Percentiles rank a stretch among this genome's conserved stretches.
Conservation (phyloP, 306 rosid genomes). For the Pachyrhizus erosus region DNA sequence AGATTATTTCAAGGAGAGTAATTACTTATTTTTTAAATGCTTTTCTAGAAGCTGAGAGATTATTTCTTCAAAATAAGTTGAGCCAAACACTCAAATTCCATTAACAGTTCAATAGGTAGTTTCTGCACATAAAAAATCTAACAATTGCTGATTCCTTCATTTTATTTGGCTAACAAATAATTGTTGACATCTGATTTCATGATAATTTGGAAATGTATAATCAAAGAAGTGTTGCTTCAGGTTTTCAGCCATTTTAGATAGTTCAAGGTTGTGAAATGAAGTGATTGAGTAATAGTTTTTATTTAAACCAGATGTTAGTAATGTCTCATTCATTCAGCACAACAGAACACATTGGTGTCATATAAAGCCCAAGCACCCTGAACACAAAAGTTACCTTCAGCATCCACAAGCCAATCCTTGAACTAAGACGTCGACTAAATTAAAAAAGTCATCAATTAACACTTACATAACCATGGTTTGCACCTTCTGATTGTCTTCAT, state of each 20-base stretch:
- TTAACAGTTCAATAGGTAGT: conserved; percentile 3
- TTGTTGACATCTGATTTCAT: conserved; percentile 23
- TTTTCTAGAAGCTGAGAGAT: background rate
- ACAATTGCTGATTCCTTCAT: conserved; percentile 6
- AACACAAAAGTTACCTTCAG: background rate
- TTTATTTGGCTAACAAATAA: background rate
- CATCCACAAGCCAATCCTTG: background rate
- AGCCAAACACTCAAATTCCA: background rate
- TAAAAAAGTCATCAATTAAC: background rate
- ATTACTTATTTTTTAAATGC: background rate
- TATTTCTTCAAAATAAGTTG: background rate
- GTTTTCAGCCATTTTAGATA: background rate
- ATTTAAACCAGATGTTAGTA: background rate
- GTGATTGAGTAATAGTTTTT: background rate
- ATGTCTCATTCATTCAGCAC: conserved; percentile 23
- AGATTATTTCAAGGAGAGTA: background rate
- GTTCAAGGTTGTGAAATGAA: conserved; percentile 15
- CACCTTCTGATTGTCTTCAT: background rate
- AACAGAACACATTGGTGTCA: background rate
- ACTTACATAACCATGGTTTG: background rate
- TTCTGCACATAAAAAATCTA: background rate
- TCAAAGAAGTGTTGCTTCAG: background rate
- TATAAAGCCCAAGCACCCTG: background rate
- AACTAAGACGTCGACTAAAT: background rate
- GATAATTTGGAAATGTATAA: conserved; percentile 8